Evolutionary conservation across 2,329 filamentous ascomycete species (phyloP).

Genomic region (Fusarium citri): DNA sequence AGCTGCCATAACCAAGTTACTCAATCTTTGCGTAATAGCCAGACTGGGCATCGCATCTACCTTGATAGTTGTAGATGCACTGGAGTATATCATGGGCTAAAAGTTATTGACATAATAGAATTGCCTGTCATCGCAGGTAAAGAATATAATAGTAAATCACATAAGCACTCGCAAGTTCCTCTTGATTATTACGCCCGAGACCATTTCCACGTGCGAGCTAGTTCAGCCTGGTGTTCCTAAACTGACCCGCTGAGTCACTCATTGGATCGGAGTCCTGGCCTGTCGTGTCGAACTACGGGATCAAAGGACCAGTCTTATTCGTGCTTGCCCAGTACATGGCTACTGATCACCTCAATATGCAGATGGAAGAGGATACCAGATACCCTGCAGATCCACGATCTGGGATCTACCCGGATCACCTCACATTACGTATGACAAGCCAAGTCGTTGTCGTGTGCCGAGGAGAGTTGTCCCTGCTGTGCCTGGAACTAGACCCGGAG

Average conservation of each 20-base stretch:
- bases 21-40: not conserved
- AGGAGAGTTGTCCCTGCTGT: not conserved
- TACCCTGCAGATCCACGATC: not conserved
- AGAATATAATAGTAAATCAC: not conserved
- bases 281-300: not conserved
- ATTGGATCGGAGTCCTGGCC: not conserved
- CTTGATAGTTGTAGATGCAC: not conserved
- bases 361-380: not conserved
- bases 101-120: not conserved
- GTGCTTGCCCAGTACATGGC: not conserved
- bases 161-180: not conserved
- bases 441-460: not conserved
- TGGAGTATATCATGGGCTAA: too few species aligned
- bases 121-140: not conserved
- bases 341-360: not conserved
- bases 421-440: slow-evolving; percentile 6
- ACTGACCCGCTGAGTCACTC: not conserved
- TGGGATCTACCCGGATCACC: not conserved
- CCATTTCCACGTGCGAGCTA: not conserved
- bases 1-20: not conserved
- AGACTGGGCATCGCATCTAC: not conserved
- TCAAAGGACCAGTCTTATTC: not conserved
- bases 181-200: not conserved
- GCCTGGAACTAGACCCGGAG: not conserved
- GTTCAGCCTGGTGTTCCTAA: not conserved